Conservation (phyloP, 345 rosid species). For the Barbarea vulgaris region DNA sequence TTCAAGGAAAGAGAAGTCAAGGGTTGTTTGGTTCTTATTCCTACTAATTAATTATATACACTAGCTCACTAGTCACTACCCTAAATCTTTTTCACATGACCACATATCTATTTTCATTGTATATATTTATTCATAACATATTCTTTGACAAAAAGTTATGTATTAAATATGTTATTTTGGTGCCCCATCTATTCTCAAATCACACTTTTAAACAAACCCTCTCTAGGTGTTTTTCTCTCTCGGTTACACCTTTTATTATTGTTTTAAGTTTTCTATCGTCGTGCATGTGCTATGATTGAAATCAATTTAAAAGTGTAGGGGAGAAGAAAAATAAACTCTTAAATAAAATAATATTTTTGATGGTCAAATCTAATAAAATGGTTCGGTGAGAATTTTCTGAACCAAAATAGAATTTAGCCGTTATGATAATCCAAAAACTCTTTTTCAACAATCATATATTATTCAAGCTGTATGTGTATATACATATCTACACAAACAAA, state of each 20-base stretch:
- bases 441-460: background rate
- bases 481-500: constrained; percentile 10
- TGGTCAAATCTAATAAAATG: constrained; percentile 24
- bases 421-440: constrained; percentile 11
- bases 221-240: constrained; percentile 43
- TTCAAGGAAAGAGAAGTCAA: constrained; percentile 22
- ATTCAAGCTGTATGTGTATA: constrained; percentile 4
- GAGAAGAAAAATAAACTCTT: constrained; percentile 5
- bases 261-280: background rate
- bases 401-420: constrained; percentile 34
- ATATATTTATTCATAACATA: background rate
- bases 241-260: constrained; percentile 24
- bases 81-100: constrained; percentile 4
- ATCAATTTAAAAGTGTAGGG: constrained; percentile 17
- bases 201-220: constrained; percentile 25
- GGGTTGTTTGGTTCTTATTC: constrained; percentile 32
- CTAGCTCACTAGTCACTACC: background rate
- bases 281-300: constrained; percentile 43
- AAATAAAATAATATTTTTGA: constrained; percentile 15
- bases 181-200: constrained; percentile 31
- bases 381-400: constrained; percentile 28
- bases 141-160: background rate
- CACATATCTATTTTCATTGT: background rate
- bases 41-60: background rate
- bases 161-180: constrained; percentile 28